Evolutionary conservation across 78 protist genomes (phyloP), one percentile per base, ranked within the genome.

Genomic region (Emiliania huxleyi): DNA sequence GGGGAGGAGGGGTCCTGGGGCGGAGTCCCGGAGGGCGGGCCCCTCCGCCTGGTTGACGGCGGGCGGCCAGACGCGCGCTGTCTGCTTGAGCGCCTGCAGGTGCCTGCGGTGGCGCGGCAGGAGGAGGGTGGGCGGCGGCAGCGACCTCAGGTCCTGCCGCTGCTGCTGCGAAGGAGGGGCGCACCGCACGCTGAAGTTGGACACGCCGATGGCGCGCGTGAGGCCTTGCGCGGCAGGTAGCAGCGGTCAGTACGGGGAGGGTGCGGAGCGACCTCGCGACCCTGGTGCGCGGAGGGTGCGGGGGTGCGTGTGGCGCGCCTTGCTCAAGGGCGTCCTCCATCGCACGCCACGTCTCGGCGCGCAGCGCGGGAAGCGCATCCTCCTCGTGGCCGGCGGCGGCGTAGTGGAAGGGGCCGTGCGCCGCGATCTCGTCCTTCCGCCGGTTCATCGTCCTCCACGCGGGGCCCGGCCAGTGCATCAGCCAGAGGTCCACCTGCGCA

Each of bases 401-500:
- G 18, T 71, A 71, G 81, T 37, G 45, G 40, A 35, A 71, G 18
- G 21, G 43, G 18, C 81, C 81, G 42, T 71, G 37, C 81, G 2
- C 44, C 35, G 37, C 42, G 33, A 71, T 26, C 81, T 71, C 42
- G 22, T 71, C 81, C 42, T 37, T 71, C 19, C 81, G 35, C 19
- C 81, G 81, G 81, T 18, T 71, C 81, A 71, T 71, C 44, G 81
- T 71, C 42, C 42, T 26, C 81, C 81, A 71, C 44, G 81, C 81
- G 37, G 81, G 81, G 19, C 81, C 81, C 1, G 81, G 81, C 81
- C 81, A 71, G 81, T 71, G 81, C 44, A 71, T 71, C 81, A 71
- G 35, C 44, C 46, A 77, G 35, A 37, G 46, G 29, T 77, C 85
- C 33, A 77, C 46, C 46, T 77, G 40, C 33, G 11, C 46, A 19